Percentiles rank a stretch among this genome's conserved stretches.
Evolutionary conservation across 331 rosid genomes (phyloP).

Genomic region (Saraca asoca): DNA sequence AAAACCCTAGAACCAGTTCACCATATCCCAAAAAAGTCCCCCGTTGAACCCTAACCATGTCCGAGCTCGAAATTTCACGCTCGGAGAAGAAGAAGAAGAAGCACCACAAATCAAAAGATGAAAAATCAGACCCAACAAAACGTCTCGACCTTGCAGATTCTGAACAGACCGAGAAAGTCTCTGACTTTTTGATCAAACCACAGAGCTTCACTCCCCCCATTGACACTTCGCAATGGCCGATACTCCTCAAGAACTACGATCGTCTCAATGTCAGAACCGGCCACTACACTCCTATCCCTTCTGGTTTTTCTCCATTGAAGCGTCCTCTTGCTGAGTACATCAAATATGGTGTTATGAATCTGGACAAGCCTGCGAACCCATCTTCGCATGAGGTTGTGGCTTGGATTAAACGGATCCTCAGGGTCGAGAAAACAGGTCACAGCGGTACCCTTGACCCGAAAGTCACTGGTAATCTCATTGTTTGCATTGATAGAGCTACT

Average conservation of each 20-base stretch:
- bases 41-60: not conserved
- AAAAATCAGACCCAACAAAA: conserved; percentile 8
- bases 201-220: conserved; percentile 55
- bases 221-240: conserved; percentile 67
- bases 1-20: no score
- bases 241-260: conserved; percentile 65
- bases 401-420: conserved; percentile 64
- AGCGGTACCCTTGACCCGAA: conserved; percentile 70
- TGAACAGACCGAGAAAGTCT: conserved; percentile 30
- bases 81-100: conserved; percentile 57
- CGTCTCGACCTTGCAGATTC: not conserved
- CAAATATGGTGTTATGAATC: conserved; percentile 62
- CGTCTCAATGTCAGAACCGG: conserved; percentile 74
- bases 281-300: conserved; percentile 66
- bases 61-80: conserved; percentile 2
- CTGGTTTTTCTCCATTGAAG: conserved; percentile 60
- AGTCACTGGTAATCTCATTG: conserved; percentile 66
- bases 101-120: conserved; percentile 28
- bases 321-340: conserved; percentile 67
- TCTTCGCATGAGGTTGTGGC: conserved; percentile 71
- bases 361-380: conserved; percentile 69
- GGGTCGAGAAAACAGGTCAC: conserved; percentile 66
- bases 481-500: conserved; percentile 67
- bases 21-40: no score
- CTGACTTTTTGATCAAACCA: conserved; percentile 63